These are phyloP conservation scores for Arxiozyma slooffiae DNA, from an alignment of 1,139 yeast species.

Conservation along the genomic window DNA sequence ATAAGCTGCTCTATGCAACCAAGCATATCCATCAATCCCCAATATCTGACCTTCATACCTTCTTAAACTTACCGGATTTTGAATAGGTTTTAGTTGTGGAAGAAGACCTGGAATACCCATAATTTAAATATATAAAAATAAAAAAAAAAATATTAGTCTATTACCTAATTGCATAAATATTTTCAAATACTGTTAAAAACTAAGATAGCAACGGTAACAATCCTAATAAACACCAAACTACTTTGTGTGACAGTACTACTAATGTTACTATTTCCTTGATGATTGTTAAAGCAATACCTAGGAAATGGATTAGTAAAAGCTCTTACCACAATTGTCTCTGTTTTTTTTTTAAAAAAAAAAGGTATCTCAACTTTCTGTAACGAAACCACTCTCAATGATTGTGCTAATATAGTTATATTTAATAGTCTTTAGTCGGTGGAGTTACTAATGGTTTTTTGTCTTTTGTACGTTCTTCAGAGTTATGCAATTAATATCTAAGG, in stretches of 20 bases:
- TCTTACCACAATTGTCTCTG: neutral
- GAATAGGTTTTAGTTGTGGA: slow-evolving; percentile 65
- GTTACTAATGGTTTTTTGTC: neutral
- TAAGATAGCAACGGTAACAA: neutral
- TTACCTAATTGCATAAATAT: neutral
- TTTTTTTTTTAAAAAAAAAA: no score
- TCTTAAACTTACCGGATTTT: slow-evolving; percentile 47
- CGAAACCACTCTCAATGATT: neutral
- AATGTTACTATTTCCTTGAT: neutral
- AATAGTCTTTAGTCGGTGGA: no score
- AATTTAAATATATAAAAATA: neutral
- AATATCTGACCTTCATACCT: slow-evolving; percentile 64
- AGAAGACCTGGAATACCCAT: slow-evolving; percentile 82
- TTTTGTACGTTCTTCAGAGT: neutral
- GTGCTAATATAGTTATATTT: neutral
- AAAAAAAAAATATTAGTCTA: no score
- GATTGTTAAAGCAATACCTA: neutral
- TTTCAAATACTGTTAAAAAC: neutral
- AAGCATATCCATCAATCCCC: slow-evolving; percentile 92
- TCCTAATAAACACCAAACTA: neutral
- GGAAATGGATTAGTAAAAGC: neutral
- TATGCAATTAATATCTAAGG: neutral
- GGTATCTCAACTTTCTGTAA: neutral
- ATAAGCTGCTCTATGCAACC: slow-evolving; percentile 84
- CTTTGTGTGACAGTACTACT: no score